A percentile compares a stretch with the other conserved stretches of the same genome.
phyloP scores from a whole-genome alignment of 345 rosid genomes.

The Salix brachista region DNA sequence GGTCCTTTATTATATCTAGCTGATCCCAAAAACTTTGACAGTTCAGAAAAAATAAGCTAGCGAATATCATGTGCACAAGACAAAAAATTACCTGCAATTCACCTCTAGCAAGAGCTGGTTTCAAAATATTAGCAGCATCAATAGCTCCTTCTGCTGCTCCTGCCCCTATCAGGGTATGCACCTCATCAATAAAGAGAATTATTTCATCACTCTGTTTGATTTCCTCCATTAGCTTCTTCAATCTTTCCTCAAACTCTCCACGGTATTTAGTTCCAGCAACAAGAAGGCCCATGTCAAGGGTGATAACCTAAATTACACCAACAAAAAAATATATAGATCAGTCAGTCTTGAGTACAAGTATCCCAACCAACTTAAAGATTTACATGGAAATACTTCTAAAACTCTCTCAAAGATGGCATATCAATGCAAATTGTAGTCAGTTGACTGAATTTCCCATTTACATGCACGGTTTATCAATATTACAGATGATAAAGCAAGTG shows the following conservation, averaged over 20 bases:
- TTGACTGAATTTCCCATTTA: neutral
- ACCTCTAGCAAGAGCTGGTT: constrained; percentile 99
- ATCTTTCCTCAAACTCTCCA: constrained; percentile 95
- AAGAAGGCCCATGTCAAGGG: constrained; percentile 98
- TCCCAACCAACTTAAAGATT: neutral
- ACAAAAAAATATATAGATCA: neutral
- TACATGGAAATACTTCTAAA: neutral
- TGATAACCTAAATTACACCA: constrained; percentile 56
- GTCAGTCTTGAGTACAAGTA: neutral
- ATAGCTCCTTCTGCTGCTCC: constrained; percentile 99
- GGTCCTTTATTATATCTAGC: neutral
- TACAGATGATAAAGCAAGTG: neutral
- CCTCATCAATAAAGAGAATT: constrained; percentile 96
- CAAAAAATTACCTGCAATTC: constrained; percentile 80
- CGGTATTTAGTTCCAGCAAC: constrained; percentile 99
- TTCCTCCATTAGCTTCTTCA: constrained; percentile 99
- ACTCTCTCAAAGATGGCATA: neutral
- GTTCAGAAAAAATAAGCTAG: neutral
- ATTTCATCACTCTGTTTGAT: constrained; percentile 98
- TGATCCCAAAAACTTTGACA: neutral
- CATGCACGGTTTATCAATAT: neutral
- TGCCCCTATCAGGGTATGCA: constrained; percentile 95
- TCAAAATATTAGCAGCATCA: constrained; percentile 98
- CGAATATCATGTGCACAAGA: neutral
- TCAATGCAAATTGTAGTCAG: neutral